These are phyloP conservation scores for Kalaharituber pfeilii DNA, from an alignment of 2,329 filamentous ascomycete genomes.

Conservation along the genomic window DNA sequence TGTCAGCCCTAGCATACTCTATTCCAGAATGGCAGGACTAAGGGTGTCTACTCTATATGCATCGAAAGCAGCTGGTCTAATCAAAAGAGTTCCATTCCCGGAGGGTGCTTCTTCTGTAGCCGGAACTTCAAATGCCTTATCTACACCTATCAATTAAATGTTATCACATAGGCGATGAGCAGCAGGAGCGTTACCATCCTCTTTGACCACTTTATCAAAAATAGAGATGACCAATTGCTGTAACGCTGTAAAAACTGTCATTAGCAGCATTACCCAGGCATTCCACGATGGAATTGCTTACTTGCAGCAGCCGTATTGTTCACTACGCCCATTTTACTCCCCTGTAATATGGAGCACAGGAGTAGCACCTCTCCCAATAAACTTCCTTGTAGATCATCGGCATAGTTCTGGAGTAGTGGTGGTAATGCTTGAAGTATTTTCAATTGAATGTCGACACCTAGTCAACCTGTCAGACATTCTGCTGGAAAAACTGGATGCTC, in stretches of 20 bases:
- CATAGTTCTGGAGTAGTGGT: conserved; percentile 78
- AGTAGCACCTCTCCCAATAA: conserved; percentile 68
- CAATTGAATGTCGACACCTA: conserved; percentile 71
- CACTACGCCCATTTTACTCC: conserved; percentile 80
- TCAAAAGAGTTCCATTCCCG: conserved; percentile 44
- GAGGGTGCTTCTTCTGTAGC: conserved; percentile 49
- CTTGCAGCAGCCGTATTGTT: conserved; percentile 91
- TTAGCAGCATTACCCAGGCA: conserved; percentile 1
- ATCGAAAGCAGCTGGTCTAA: conserved; percentile 65
- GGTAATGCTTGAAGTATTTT: conserved; percentile 90
- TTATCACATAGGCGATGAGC: neutral
- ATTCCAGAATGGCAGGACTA: neutral
- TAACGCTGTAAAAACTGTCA: conserved; percentile 34
- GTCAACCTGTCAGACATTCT: neutral
- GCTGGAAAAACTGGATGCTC: neutral
- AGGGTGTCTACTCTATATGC: conserved; percentile 47
- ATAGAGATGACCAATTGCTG: conserved; percentile 85
- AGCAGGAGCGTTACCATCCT: conserved; percentile 47
- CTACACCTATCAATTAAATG: conserved; percentile 7
- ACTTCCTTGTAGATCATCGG: conserved; percentile 60
- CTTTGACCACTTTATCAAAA: conserved; percentile 73
- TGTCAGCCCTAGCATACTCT: neutral
- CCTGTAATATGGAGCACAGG: conserved; percentile 80
- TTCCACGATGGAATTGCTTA: conserved; percentile 7
- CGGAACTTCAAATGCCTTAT: conserved; percentile 32